Base-by-base conservation (phyloP, 495 filamentous ascomycete species). In the Talaromyces adpressus region DNA sequence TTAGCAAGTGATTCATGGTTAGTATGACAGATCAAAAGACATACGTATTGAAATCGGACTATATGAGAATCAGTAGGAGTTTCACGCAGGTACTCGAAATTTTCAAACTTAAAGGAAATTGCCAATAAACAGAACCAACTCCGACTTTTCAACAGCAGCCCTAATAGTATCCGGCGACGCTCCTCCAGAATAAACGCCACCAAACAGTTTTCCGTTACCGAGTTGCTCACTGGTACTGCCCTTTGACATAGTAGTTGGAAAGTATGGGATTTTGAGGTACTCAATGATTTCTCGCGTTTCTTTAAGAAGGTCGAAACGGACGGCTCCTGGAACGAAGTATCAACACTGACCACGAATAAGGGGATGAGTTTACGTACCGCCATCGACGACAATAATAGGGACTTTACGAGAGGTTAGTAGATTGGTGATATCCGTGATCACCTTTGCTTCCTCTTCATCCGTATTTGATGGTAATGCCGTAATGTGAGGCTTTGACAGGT, bases 221-320 rank as follows among this genome's bases (percentile, higher is more conserved):
- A 84, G 75, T 1, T 79, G 82, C 68, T 93, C 89, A 65, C 92
- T 80, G 58, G 92, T 80, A 22, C 84, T 87, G 45, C 90, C 82
- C 73, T 91, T 92, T 60, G 89, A 88, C 89, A 91, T 90, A 7
- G 90, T 88, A 0, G 88, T 85, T 23, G 89, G 86, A 69, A 91
- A 92, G 1, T 84, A 83, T 16, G 88, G 90, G 1, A 92, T 74
- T 34, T 80, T 72, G 0, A 88, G 86, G 75, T 84, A 89, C 25
- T 85, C 77, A 34, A 92, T 75, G 6, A 93, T 73, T 30, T 83
- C 82, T 59, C 87, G 83, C 25, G 87, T 81, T 69, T 91, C 90
- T 4, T 82, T 71, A 0, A 90, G 71, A 18, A 88, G 82, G 25
- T 81, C 74, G 67, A 91, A 87, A 16, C 90, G 83, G 68, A 89